These are phyloP conservation scores for Cicer arietinum DNA, from an alignment of 306 rosid genomes.

Conservation along the genomic window DNA sequence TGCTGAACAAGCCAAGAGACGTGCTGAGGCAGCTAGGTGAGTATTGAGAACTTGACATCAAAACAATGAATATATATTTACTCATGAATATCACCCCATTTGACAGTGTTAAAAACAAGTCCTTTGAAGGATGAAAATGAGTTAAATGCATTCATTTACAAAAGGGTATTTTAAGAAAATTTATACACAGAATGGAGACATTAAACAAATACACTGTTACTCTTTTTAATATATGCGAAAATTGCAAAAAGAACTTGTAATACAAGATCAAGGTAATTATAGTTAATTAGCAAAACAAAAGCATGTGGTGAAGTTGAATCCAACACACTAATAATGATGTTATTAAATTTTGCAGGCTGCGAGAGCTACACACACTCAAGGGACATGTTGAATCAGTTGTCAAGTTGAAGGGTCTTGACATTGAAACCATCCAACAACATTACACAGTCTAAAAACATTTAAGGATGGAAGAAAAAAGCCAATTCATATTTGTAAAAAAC, in stretches of 20 bases:
- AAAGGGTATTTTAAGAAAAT: no score
- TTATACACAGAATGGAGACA: no score
- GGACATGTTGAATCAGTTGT: constrained; percentile 68
- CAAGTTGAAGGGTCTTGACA: constrained; percentile 64
- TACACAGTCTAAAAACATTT: constrained; percentile 45
- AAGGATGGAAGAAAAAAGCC: not conserved
- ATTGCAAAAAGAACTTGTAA: no score
- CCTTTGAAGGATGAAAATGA: no score
- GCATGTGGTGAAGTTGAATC: constrained; percentile 13
- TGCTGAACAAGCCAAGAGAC: constrained; percentile 68
- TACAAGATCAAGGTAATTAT: no score
- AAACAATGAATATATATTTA: no score
- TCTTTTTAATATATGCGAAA: no score
- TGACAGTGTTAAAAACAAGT: no score
- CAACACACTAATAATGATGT: not conserved
- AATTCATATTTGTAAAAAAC: constrained; percentile 14
- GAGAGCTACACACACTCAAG: constrained; percentile 70
- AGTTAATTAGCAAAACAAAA: no score
- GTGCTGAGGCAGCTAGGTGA: constrained; percentile 79
- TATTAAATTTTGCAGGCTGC: constrained; percentile 51
- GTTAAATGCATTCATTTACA: no score
- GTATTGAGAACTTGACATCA: not conserved
- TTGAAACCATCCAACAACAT: constrained; percentile 54
- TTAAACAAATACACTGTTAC: no score
- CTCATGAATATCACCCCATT: no score